Evolutionary conservation across 768 basidiomycete species (phyloP), one percentile per base, ranked within the genome.

Genomic region (Cyclocybe aegerita): DNA sequence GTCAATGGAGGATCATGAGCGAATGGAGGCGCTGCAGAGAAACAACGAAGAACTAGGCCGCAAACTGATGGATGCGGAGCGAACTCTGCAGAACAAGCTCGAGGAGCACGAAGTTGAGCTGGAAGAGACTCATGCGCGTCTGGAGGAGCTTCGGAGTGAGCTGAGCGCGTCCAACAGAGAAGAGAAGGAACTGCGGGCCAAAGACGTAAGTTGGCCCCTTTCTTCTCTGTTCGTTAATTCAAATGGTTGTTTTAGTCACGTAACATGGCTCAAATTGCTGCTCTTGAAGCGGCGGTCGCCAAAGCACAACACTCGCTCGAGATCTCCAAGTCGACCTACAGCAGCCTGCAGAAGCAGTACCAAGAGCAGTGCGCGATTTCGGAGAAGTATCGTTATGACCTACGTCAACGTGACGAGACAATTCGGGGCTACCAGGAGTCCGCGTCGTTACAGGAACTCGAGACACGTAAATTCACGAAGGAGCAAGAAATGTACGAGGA

Each of bases 181-280:
- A 60, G 94, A 98, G 68, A 97, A 98, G 70, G 95, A 98, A 60
- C 68, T 96, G 56, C 77, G 90, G 39, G 75, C 80, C 9, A 95
- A 94, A 67, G 95, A 97, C 75, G 91, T 91, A 51, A 58, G 70
- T 58, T 15, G 37, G 49, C 36, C 7, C 54, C 23, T 41, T 45
- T 34, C 49, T 53, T 39, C 30, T 35, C 34, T 52, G 38, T 33
- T 48, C 45, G 4, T 17, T 39, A 33, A 50, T 48, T 53, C 4
- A 49, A 29, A 5, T 48, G 9, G 17, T 57, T 35, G 45, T 50
- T 59, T 52, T 61, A 90, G 85, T 79, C 85, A 34, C 74, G 81
- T 60, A 86, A 81, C 61, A 74, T 76, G 50, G 75, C 75, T 0
- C 86, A 90, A 66, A 90, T 92, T 49, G 66, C 69, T 36, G 76